Evolutionary conservation across 1,139 yeast genomes (phyloP), one percentile per base, ranked within the genome.

Genomic region (Spencermartinsiella ligniputridi): DNA sequence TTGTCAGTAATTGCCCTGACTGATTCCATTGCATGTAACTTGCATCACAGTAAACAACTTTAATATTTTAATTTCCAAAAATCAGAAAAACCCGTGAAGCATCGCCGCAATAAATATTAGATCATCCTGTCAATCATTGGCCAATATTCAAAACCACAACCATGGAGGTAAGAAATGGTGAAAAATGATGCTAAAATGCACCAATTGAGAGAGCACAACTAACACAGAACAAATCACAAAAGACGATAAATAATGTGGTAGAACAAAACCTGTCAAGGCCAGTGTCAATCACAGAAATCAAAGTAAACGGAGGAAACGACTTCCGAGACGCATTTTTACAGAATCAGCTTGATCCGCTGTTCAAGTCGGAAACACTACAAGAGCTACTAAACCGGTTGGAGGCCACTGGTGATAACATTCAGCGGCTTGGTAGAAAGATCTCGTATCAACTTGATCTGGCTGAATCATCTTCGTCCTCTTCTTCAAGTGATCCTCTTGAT

Each of bases 281-380:
- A 1, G 66, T 63, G 2, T 50, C 56, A n/a, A 46, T 55, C 36
- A 58, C 69, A 24, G 69, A 72, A 41, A 77, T 82, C 12, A 79
- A 78, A 51, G 68, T 83, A 4, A 68, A 75, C 36, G 84, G 84
- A 34, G 72, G 77, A 11, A 72, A 72, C 40, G 66, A 66, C 16
- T 76, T 74, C 52, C 67, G 90, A 29, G 71, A 73, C 42, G 42
- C 67, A 0, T 81, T 84, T 54, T 60, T 84, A 5, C 61, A 66
- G 21, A 59, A 68, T 3, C 92, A 84, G 54, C 63, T 85, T 33
- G 60, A 62, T 17, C 85, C 87, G 1, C 61, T 84, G 41, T 63
- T 81, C 30, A 57, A 64, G 11, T 56, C 63, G 3, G 37, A 39
- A 24, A 57, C 63, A 12, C 47, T 68, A 30, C 53, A 53, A 15